phyloP scores from a whole-genome alignment of 345 rosid species.

The Rhodamnia argentea region DNA sequence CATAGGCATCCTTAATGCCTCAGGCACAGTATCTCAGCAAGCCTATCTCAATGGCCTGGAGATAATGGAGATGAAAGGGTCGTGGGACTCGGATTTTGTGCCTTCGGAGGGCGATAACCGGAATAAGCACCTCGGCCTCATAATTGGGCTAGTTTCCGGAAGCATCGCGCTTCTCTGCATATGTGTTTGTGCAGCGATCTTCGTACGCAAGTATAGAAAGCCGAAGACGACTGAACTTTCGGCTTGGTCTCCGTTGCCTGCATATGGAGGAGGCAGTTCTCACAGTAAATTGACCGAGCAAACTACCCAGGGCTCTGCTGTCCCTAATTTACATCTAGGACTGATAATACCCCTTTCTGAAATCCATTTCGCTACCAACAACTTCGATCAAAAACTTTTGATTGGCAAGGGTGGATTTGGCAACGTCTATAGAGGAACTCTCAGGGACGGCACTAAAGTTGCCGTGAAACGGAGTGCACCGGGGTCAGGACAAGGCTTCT shows the following conservation, averaged over 20 bases:
- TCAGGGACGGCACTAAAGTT: conserved; percentile 24
- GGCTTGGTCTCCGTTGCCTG: conserved; percentile 13
- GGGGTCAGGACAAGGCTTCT: conserved; percentile 37
- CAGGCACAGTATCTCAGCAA: rapidly evolving
- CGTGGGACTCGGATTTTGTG: background rate
- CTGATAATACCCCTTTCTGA: conserved; percentile 27
- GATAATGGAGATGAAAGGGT: conserved; percentile 32
- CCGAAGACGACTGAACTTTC: conserved; percentile 7
- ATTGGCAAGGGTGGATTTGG: conserved; percentile 47
- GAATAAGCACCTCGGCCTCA: background rate
- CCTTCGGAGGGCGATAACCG: background rate
- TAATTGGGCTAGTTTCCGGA: conserved; percentile 23
- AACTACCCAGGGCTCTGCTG: conserved; percentile 1
- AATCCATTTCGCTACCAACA: conserved; percentile 31
- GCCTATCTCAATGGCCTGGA: conserved; percentile 55
- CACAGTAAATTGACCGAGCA: conserved; percentile 6
- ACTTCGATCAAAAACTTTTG: conserved; percentile 18
- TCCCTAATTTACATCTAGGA: conserved; percentile 18
- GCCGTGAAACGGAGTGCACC: conserved; percentile 40
- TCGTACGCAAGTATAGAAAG: background rate
- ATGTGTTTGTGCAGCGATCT: background rate
- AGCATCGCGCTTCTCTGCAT: background rate
- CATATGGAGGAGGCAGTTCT: conserved; percentile 11
- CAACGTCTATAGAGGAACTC: conserved; percentile 24
- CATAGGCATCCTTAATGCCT: conserved; percentile 5